phyloP scores from a whole-genome alignment of 2,329 filamentous ascomycete species.

The Claviceps quebecensis region DNA sequence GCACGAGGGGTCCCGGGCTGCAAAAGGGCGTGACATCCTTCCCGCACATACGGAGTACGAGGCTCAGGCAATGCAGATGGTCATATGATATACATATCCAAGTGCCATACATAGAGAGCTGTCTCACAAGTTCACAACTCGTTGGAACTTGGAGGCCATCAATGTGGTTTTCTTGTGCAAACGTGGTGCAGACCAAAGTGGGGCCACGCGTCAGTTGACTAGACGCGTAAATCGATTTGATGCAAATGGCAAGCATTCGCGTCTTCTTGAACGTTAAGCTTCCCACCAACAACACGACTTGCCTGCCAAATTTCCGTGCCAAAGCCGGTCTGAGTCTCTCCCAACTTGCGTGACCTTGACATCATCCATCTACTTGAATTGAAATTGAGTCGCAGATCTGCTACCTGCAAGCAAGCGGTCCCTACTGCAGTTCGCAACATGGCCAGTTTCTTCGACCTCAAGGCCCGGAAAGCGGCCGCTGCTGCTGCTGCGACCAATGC shows the following conservation, averaged over 20 bases:
- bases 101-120: no score
- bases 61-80: no score
- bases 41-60: no score
- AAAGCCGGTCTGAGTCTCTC: background rate
- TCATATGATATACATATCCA: no score
- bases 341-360: background rate
- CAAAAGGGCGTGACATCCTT: no score
- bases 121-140: background rate
- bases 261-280: no score
- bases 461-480: constrained; percentile 71
- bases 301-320: no score
- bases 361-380: background rate
- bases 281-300: no score
- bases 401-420: background rate
- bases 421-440: constrained; percentile 30
- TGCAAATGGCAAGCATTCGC: background rate
- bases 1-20: no score
- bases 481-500: constrained; percentile 55
- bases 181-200: background rate
- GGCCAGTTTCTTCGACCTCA: constrained; percentile 91
- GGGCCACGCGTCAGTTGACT: background rate
- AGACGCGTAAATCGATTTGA: background rate
- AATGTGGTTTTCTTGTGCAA: background rate
- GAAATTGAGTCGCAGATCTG: background rate
- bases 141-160: background rate